phyloP scores from a whole-genome alignment of 805 yeast genomes.

The Scheffersomyces lignosus region DNA sequence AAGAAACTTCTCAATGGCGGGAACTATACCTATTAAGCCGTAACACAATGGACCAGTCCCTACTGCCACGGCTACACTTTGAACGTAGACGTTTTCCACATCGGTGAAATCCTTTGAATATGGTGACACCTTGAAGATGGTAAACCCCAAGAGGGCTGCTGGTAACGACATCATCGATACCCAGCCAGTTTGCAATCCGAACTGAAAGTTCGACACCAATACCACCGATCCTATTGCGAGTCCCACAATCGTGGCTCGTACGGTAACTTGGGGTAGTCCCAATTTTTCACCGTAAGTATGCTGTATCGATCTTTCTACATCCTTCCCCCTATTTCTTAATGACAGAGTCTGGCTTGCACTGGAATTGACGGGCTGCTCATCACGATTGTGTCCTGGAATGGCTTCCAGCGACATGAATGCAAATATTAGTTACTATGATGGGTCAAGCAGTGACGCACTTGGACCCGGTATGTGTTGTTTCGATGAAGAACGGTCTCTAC shows the following conservation, averaged over 20 bases:
- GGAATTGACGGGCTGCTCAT: too few relatives aligned
- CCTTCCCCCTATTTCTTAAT: too few relatives aligned
- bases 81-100: constrained; percentile 92
- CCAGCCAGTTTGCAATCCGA: constrained; percentile 98
- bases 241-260: constrained; percentile 75
- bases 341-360: too few relatives aligned
- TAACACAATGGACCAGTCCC: constrained; percentile 97
- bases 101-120: constrained; percentile 55
- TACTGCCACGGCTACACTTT: constrained; percentile 92
- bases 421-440: too few relatives aligned
- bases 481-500: too few relatives aligned
- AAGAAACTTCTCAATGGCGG: constrained; percentile 89
- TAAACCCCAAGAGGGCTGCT: constrained; percentile 83
- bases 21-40: constrained; percentile 93
- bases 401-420: too few relatives aligned
- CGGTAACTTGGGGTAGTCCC: constrained; percentile 62
- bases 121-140: constrained; percentile 67
- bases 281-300: constrained; percentile 43
- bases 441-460: too few relatives aligned
- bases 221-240: constrained; percentile 84
- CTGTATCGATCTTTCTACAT: too few relatives aligned
- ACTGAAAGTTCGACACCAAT: constrained; percentile 87
- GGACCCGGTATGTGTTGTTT: too few relatives aligned
- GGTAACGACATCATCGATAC: constrained; percentile 99
- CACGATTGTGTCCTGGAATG: too few relatives aligned